Evolutionary conservation across 106 monocot species (phyloP).

Genomic region (Gastrodia elata): DNA sequence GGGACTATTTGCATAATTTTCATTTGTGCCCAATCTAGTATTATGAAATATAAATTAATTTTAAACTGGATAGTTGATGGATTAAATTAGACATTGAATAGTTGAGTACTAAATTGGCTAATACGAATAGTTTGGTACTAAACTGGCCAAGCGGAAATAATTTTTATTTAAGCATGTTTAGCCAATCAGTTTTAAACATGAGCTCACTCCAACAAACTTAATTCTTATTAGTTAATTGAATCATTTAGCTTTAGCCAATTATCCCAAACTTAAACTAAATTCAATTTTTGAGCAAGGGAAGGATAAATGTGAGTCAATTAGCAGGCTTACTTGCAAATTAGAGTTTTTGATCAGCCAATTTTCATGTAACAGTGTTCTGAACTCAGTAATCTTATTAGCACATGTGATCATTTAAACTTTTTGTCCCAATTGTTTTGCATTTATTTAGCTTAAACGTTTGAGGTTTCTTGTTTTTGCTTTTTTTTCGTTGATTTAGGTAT

Average conservation of each 20-base stretch:
- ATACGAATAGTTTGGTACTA: no score
- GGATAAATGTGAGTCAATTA: not conserved
- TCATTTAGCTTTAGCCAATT: not conserved
- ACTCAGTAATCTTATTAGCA: no score
- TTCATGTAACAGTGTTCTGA: not conserved
- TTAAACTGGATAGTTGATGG: no score
- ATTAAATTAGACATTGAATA: no score
- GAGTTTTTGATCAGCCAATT: not conserved
- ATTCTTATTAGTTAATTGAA: not conserved
- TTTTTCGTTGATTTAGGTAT: not conserved
- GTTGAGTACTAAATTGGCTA: no score
- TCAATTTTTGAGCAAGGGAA: not conserved
- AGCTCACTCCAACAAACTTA: not conserved
- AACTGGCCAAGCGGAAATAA: no score
- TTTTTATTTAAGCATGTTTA: not conserved
- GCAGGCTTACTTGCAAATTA: not conserved
- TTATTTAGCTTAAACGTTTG: not conserved
- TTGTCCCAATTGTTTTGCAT: no score
- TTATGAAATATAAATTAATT: no score
- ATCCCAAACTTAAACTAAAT: not conserved
- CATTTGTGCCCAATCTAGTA: no score
- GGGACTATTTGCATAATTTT: no score
- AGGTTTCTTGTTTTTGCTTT: not conserved
- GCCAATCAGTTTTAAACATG: not conserved
- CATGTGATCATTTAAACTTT: no score